A percentile compares a stretch with the other conserved stretches of the same genome.
Conservation (phyloP, 2,329 filamentous ascomycete species). For the Arthrobotrys iridis region DNA sequence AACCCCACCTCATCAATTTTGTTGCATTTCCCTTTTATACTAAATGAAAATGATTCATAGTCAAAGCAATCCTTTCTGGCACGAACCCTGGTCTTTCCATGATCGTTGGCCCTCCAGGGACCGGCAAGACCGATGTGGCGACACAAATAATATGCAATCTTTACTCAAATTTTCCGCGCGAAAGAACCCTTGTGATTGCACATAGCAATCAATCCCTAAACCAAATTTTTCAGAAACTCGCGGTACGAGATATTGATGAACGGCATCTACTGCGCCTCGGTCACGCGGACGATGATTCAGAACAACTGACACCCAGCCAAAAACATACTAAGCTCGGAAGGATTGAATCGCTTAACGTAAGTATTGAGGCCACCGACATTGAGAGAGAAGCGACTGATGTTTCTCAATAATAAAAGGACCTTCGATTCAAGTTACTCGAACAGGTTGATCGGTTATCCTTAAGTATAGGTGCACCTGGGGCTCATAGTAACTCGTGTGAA, state of each 20-base stretch:
- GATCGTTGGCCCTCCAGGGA: conserved; percentile 93
- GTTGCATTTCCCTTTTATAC: conserved; percentile 69
- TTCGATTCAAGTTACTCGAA: conserved; percentile 77
- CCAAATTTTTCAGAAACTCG: conserved; percentile 96
- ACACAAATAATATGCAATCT: conserved; percentile 99
- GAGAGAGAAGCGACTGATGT: background rate
- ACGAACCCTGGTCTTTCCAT: conserved; percentile 93
- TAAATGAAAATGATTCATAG: conserved; percentile 56
- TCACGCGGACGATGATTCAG: conserved; percentile 87
- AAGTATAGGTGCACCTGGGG: conserved; percentile 86
- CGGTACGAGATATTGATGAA: conserved; percentile 94
- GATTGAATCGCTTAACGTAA: conserved; percentile 84
- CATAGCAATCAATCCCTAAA: conserved; percentile 99
- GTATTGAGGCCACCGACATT: background rate
- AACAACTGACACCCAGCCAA: conserved; percentile 79
- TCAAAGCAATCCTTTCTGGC: conserved; percentile 91
- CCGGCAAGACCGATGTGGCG: conserved; percentile 98
- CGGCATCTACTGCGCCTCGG: conserved; percentile 90
- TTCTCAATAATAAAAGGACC: conserved; percentile 70
- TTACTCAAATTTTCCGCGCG: conserved; percentile 95
- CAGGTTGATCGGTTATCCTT: conserved; percentile 88
- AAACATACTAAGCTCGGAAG: conserved; percentile 89
- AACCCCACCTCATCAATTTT: background rate
- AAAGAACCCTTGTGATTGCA: conserved; percentile 89
- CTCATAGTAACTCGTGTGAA: conserved; percentile 95